Conservation (phyloP, 768 basidiomycete species). For the Crucibulum laeve region DNA sequence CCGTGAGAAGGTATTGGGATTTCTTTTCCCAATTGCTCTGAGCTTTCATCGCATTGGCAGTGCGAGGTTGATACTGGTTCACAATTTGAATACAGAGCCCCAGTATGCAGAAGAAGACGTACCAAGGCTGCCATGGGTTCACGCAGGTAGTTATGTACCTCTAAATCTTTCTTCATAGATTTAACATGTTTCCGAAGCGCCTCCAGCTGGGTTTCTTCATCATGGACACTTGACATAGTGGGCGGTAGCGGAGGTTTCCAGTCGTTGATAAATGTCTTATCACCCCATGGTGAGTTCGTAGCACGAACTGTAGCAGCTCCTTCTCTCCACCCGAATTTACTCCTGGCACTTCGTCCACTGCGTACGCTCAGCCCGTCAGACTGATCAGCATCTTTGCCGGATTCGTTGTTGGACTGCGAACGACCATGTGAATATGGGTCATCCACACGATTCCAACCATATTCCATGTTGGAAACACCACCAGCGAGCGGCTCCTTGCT, state of each 20-base stretch:
- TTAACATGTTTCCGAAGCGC: constrained; percentile 79
- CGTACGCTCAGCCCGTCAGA: constrained; percentile 69
- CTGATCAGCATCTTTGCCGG: constrained; percentile 41
- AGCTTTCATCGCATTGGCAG: constrained; percentile 71
- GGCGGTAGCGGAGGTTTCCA: constrained; percentile 93
- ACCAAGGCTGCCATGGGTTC: constrained; percentile 82
- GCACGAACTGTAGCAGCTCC: constrained; percentile 61
- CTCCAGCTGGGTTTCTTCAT: constrained; percentile 92
- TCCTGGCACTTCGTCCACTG: constrained; percentile 70
- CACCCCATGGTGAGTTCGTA: constrained; percentile 68
- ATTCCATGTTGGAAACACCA: constrained; percentile 99
- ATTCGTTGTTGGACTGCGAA: constrained; percentile 56
- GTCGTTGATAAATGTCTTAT: constrained; percentile 79
- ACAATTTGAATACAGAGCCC: constrained; percentile 9
- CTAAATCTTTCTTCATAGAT: constrained; percentile 72
- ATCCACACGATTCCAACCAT: constrained; percentile 87
- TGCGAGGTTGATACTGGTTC: constrained; percentile 72
- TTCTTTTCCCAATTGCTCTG: constrained; percentile 91
- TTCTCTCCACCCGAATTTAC: constrained; percentile 71
- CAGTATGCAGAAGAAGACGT: constrained; percentile 8
- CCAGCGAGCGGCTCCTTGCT: constrained; percentile 94
- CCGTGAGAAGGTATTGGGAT: constrained; percentile 82
- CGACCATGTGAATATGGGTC: constrained; percentile 48
- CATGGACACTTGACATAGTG: constrained; percentile 76
- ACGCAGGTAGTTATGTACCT: constrained; percentile 78